Evolutionary conservation across 2,329 filamentous ascomycete genomes (phyloP).

Genomic region (Monosporascus sp.): DNA sequence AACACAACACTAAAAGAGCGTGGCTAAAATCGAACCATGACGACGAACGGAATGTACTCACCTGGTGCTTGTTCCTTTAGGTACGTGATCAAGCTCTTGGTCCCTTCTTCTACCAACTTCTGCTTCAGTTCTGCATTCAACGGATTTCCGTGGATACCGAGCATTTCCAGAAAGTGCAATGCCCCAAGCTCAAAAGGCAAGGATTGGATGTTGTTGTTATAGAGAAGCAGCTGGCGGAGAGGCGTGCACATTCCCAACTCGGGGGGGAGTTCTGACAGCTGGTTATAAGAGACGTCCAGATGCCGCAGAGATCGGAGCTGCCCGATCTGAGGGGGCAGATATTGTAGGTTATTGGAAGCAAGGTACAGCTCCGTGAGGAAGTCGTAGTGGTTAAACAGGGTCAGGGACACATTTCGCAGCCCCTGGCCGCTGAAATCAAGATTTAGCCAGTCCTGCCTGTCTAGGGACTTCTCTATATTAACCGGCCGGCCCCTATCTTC

Average conservation of each 20-base stretch:
- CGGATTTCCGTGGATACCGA: conserved; percentile 91
- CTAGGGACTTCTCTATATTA: conserved; percentile 61
- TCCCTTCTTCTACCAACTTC: conserved; percentile 82
- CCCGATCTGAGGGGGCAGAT: conserved; percentile 77
- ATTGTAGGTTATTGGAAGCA: conserved; percentile 83
- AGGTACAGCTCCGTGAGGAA: conserved; percentile 92
- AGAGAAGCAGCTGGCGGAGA: conserved; percentile 77
- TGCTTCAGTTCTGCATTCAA: conserved; percentile 71
- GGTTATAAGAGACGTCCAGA: conserved; percentile 85
- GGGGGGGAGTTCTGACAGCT: conserved; percentile 73
- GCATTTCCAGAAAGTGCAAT: conserved; percentile 78
- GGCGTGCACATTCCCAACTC: conserved; percentile 98
- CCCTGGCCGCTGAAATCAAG: conserved; percentile 96
- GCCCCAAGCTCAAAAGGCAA: conserved; percentile 86
- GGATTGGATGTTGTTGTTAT: conserved; percentile 81
- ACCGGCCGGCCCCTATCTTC: conserved; percentile 57
- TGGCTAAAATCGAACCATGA: background rate
- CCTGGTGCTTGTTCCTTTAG: conserved; percentile 81
- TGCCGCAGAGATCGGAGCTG: conserved; percentile 74
- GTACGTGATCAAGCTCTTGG: conserved; percentile 75
- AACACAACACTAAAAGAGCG: background rate
- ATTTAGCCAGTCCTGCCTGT: conserved; percentile 83
- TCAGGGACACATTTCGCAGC: conserved; percentile 71
- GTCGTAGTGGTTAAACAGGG: conserved; percentile 73
- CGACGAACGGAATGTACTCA: conserved; percentile 39